A percentile compares a stretch with the other conserved stretches of the same genome.
Evolutionary conservation across 768 basidiomycete genomes (phyloP).

Genomic region (Mycena metata): DNA sequence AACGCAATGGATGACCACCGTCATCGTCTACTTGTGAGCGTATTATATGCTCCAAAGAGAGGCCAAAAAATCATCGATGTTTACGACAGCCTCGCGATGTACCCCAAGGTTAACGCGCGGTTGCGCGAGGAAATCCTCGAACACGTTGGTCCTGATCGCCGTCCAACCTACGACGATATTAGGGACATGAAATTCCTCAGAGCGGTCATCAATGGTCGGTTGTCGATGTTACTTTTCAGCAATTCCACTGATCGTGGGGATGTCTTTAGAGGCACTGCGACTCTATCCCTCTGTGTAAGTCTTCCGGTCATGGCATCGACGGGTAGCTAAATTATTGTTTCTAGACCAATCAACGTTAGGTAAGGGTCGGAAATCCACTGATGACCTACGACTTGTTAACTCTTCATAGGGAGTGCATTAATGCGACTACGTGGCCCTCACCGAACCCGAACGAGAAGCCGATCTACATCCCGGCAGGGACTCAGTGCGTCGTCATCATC

Average conservation of each 20-base stretch:
- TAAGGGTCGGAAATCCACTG: slow-evolving; percentile 22
- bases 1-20: slow-evolving; percentile 53
- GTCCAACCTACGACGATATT: slow-evolving; percentile 70
- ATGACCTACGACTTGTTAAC: neutral
- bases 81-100: slow-evolving; percentile 55
- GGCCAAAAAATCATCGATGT: neutral
- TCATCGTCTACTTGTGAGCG: slow-evolving; percentile 50
- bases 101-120: slow-evolving; percentile 61
- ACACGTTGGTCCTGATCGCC: slow-evolving; percentile 61
- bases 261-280: slow-evolving; percentile 60
- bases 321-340: neutral
- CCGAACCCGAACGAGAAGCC: slow-evolving; percentile 61
- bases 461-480: slow-evolving; percentile 65
- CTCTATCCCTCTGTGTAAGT: slow-evolving; percentile 68
- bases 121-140: slow-evolving; percentile 70
- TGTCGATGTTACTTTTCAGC: neutral
- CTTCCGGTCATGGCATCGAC: neutral
- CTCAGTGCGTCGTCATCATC: slow-evolving; percentile 51
- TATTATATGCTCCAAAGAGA: neutral
- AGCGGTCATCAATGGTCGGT: slow-evolving; percentile 73
- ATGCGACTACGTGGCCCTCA: slow-evolving; percentile 63
- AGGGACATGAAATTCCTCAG: slow-evolving; percentile 73
- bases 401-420: slow-evolving; percentile 57
- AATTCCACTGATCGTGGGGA: neutral
- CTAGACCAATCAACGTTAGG: slow-evolving; percentile 66